Conservation (phyloP, 345 rosid species). For the Chamaenerion angustifolium region DNA sequence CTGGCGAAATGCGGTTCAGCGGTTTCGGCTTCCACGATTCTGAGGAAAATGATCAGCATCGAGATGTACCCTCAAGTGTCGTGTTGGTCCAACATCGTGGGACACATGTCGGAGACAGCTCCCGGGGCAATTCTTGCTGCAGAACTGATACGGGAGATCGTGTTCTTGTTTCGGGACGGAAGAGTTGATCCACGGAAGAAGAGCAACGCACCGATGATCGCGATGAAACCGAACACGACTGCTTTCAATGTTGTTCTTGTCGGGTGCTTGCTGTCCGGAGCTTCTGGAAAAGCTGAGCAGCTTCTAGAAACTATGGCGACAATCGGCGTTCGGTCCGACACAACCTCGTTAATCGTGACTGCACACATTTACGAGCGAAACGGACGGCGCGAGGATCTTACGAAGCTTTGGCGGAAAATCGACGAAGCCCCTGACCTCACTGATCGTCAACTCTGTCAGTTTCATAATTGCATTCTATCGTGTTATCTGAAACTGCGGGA, state of each 20-base stretch:
- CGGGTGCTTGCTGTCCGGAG: slow-evolving; percentile 67
- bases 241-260: slow-evolving; percentile 64
- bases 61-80: slow-evolving; percentile 65
- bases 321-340: slow-evolving; percentile 46
- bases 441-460: slow-evolving; percentile 64
- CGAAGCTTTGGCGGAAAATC: slow-evolving; percentile 71
- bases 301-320: slow-evolving; percentile 71
- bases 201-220: slow-evolving; percentile 61
- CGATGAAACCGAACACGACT: slow-evolving; percentile 73
- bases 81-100: slow-evolving; percentile 70
- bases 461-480: slow-evolving; percentile 56
- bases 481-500: slow-evolving; percentile 83
- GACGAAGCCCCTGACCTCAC: slow-evolving; percentile 58
- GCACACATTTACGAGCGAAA: slow-evolving; percentile 81
- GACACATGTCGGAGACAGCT: slow-evolving; percentile 52
- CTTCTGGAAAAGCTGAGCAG: slow-evolving; percentile 84
- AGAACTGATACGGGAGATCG: slow-evolving; percentile 81
- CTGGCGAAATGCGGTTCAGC: slow-evolving; percentile 57
- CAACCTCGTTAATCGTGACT: slow-evolving; percentile 50
- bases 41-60: slow-evolving; percentile 56
- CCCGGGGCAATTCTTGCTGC: slow-evolving; percentile 77
- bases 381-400: slow-evolving; percentile 70
- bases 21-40: slow-evolving; percentile 61
- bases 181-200: slow-evolving; percentile 79
- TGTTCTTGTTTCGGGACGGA: slow-evolving; percentile 58